phyloP scores from a whole-genome alignment of 768 basidiomycete genomes.

The Auricularia auricula-judae region DNA sequence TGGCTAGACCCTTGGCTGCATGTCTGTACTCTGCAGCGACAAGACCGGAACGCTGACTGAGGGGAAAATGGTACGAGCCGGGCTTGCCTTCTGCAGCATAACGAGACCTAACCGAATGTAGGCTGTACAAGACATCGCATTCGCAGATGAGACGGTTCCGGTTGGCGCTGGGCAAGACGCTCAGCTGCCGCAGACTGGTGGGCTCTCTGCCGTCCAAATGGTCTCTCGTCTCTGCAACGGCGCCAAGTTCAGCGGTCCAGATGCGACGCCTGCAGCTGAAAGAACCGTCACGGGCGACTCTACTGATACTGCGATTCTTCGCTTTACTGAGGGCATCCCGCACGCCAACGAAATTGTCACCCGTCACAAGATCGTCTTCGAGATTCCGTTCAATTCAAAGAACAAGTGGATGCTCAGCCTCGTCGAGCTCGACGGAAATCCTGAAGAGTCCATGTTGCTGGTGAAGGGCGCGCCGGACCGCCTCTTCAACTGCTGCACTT shows the following conservation, averaged over 20 bases:
- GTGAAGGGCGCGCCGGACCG: constrained; percentile 55
- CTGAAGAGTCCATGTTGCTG: constrained; percentile 25
- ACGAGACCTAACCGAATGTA: constrained; percentile 5
- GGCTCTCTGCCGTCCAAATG: constrained; percentile 22
- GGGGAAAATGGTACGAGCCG: constrained; percentile 30
- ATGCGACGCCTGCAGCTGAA: constrained; percentile 20
- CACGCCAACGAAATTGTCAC: constrained; percentile 14
- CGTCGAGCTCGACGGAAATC: constrained; percentile 7
- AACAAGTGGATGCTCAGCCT: constrained; percentile 52
- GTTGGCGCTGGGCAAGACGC: constrained; percentile 1
- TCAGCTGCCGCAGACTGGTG: constrained; percentile 8
- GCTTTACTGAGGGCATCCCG: constrained; percentile 31
- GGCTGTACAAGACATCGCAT: constrained; percentile 31
- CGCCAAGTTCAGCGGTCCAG: constrained; percentile 34
- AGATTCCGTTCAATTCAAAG: constrained; percentile 36
- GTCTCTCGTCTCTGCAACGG: constrained; percentile 48
- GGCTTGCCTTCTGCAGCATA: constrained; percentile 9
- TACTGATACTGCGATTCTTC: constrained; percentile 45
- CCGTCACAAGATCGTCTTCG: constrained; percentile 19
- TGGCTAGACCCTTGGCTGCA: constrained; percentile 31
- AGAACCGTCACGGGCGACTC: constrained; percentile 35
- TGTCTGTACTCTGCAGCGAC: constrained; percentile 43
- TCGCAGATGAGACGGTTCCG: constrained; percentile 19
- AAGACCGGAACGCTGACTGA: constrained; percentile 44
- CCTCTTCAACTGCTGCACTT: constrained; percentile 30